These are phyloP conservation scores for Cryptococcus maquisensis DNA, from an alignment of 1,284 basidiomycete genomes.

Conservation along the genomic window DNA sequence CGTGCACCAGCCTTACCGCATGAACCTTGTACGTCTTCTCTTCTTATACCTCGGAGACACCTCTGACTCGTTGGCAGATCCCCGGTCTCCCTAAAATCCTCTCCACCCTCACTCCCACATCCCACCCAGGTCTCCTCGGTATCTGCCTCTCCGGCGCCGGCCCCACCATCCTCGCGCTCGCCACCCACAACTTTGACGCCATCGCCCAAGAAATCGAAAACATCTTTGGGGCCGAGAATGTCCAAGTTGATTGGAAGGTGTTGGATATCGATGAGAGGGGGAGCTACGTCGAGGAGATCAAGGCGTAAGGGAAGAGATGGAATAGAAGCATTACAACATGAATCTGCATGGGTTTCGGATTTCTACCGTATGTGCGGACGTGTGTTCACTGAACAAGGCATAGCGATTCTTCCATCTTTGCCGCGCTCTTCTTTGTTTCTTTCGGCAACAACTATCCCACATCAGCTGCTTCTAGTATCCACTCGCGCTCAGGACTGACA, in stretches of 20 bases:
- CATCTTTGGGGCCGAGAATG: conserved; percentile 66
- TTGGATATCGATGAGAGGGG: conserved; percentile 50
- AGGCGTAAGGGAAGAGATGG: neutral
- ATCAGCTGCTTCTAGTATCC: neutral
- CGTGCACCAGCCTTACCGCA: conserved; percentile 95
- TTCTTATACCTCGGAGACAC: neutral
- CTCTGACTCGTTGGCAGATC: conserved; percentile 57
- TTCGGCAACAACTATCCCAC: neutral
- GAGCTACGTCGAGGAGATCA: conserved; percentile 42
- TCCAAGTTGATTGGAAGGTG: conserved; percentile 61
- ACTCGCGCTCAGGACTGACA: neutral
- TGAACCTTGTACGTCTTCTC: conserved; percentile 56
- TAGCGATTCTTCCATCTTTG: neutral
- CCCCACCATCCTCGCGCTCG: conserved; percentile 95
- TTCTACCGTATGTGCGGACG: too few species aligned
- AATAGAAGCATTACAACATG: neutral
- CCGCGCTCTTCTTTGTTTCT: neutral
- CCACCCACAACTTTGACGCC: conserved; percentile 72
- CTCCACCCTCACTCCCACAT: conserved; percentile 75
- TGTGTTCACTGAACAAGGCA: neutral
- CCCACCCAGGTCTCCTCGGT: conserved; percentile 89
- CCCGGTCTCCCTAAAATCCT: conserved; percentile 91
- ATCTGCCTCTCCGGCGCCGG: conserved; percentile 98
- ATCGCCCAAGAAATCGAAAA: conserved; percentile 75
- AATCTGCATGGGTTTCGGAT: too few species aligned